Evolutionary conservation across 805 yeast species (phyloP).

Genomic region (Kazachstania kunashirensis): DNA sequence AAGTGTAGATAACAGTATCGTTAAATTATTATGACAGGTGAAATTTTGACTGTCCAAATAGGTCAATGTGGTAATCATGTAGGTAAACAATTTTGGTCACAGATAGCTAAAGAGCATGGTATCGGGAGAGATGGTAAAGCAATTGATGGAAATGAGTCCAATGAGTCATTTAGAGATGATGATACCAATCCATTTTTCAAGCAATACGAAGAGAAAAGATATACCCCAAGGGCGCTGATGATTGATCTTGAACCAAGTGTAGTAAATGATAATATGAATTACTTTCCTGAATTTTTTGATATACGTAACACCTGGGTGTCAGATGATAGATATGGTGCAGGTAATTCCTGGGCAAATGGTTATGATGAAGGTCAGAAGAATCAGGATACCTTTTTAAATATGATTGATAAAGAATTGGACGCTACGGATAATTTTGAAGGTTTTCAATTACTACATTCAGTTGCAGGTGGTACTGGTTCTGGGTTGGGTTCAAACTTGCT

Average conservation of each 20-base stretch:
- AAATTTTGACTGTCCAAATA: slow-evolving; percentile 59
- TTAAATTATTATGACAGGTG: slow-evolving; percentile 58
- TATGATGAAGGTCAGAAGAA: slow-evolving; percentile 61
- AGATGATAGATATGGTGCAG: slow-evolving; percentile 86
- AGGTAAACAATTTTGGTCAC: slow-evolving; percentile 88
- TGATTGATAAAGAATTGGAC: slow-evolving; percentile 84
- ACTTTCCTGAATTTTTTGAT: slow-evolving; percentile 58
- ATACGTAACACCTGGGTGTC: slow-evolving; percentile 74
- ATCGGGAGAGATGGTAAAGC: slow-evolving; percentile 37
- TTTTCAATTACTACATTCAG: slow-evolving; percentile 84
- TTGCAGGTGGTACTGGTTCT: slow-evolving; percentile 98
- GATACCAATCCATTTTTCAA: slow-evolving; percentile 79
- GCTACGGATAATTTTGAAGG: slow-evolving; percentile 83
- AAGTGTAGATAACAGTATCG: too few species aligned
- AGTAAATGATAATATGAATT: slow-evolving; percentile 48
- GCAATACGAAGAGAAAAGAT: slow-evolving; percentile 60
- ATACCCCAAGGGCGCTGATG: slow-evolving; percentile 79
- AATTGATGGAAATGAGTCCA: slow-evolving; percentile 8
- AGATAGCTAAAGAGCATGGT: slow-evolving; percentile 79
- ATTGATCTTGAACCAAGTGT: slow-evolving; percentile 90
- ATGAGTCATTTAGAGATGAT: slow-evolving; percentile 40
- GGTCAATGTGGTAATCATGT: slow-evolving; percentile 95
- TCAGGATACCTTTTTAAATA: slow-evolving; percentile 65
- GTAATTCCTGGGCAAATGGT: slow-evolving; percentile 93
- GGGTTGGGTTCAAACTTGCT: slow-evolving; percentile 82